Evolutionary conservation across 441 rosid species (phyloP), one percentile per base, ranked within the genome.

Genomic region (Gossypium trilobum): DNA sequence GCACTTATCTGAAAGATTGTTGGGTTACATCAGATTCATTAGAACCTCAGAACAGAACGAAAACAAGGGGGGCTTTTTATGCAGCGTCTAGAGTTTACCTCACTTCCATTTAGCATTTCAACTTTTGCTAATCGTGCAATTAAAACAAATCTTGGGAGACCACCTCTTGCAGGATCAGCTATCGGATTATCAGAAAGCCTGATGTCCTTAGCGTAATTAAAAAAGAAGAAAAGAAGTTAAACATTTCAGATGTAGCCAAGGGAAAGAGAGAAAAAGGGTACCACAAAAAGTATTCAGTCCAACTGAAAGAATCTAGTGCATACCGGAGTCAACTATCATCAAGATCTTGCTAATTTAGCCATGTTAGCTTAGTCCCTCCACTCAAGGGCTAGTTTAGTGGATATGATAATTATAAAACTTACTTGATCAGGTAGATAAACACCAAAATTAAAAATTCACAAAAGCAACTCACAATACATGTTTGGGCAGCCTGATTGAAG

Each of bases 171-270:
- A 72, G 91, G 86, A 84, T 90, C 94, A 70, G 91, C 33, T 75
- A 92, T 68, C 33, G 96, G 97, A 76, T 94, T 94, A 72, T 87
- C 97, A 9, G 97, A 92, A 70, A 94, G 94, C 87, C 99, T 85
- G 78, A 87, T 83, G 70, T 92, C 97, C 97, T 94, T 73, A 44
- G 78, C 42, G 19, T 55, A 78, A 80, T 36, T 78, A 76, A 68
- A 5, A 68, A 77, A 64, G 5, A 57, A 51, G 70, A n/a, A 77
- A 52, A 36, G 11, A 46, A 65, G 51, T 36, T n/a, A 62, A 54
- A 52, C 42, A 39, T 25, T 58, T 44, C 19, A 1, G 44, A 42
- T 14, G n/a, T 25, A 27, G 23, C 23, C 13, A 61, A 60, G 17
- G 7, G 25, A 50, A 25, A 69, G 14, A 61, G 23, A 70, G 48